Conservation (phyloP, 352 stramenopile genomes). For the Pythium coloratum region DNA sequence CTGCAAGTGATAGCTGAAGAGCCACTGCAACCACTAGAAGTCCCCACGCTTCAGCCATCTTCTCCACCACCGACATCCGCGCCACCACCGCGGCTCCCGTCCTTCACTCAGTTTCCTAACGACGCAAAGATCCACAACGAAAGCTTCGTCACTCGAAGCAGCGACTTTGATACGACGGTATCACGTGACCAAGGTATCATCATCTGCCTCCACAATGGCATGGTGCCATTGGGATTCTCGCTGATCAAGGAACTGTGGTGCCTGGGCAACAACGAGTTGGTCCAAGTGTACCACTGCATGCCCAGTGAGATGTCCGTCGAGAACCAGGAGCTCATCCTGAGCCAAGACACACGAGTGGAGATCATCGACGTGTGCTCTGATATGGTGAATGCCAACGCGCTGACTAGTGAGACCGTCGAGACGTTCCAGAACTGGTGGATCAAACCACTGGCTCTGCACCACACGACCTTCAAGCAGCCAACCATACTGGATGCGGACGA, state of each 20-base stretch:
- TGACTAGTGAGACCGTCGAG: slow-evolving; percentile 22
- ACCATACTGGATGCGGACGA: slow-evolving; percentile 59
- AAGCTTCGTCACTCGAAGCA: slow-evolving; percentile 20
- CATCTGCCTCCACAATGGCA: slow-evolving; percentile 44
- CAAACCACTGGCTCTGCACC: slow-evolving; percentile 54
- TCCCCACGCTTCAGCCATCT: no score
- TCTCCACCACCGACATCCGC: no score
- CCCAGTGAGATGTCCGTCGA: slow-evolving; percentile 42
- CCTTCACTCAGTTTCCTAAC: background rate
- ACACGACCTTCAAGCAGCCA: slow-evolving; percentile 46
- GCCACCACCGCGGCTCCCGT: background rate
- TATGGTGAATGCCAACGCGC: slow-evolving; percentile 16
- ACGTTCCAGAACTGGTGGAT: slow-evolving; percentile 64
- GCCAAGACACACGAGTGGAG: slow-evolving; percentile 47
- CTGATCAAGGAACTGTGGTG: slow-evolving; percentile 56
- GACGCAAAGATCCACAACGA: background rate
- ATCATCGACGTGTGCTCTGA: slow-evolving; percentile 62
- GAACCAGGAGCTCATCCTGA: slow-evolving; percentile 37
- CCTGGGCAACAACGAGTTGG: slow-evolving; percentile 40
- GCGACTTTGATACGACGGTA: slow-evolving; percentile 29
- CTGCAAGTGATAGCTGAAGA: no score
- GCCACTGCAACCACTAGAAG: no score
- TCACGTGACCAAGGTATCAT: slow-evolving; percentile 35
- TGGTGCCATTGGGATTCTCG: slow-evolving; percentile 50
- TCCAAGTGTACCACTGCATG: slow-evolving; percentile 49